Evolutionary conservation across 108 stramenopile genomes (phyloP).

Genomic region (Mayamaea pseudoterrestris): DNA sequence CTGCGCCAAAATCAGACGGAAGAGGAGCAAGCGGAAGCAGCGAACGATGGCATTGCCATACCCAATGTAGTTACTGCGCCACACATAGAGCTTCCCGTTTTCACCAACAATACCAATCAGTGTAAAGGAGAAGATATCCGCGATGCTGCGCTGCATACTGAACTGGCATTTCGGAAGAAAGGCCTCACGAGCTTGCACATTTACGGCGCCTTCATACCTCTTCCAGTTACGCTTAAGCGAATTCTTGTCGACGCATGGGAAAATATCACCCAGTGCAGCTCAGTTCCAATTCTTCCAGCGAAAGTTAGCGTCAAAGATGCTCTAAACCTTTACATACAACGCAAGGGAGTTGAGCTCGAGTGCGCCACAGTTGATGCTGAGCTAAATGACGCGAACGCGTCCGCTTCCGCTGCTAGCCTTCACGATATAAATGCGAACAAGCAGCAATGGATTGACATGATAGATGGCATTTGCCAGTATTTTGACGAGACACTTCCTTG

Average conservation of each 20-base stretch:
- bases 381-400: neutral
- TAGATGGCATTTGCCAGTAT: slow-evolving; percentile 45
- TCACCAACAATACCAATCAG: no score
- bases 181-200: slow-evolving; percentile 3
- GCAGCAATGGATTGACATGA: slow-evolving; percentile 53
- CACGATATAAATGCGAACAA: neutral
- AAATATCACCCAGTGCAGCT: slow-evolving; percentile 49
- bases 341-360: slow-evolving; percentile 14
- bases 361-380: neutral
- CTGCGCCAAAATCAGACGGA: neutral
- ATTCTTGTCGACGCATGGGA: slow-evolving; percentile 75
- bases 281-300: slow-evolving; percentile 43
- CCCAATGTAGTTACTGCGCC: no score
- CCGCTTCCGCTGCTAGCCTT: neutral
- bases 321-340: slow-evolving; percentile 30
- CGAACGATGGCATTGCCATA: no score
- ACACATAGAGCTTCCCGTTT: no score
- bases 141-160: neutral
- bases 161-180: slow-evolving; percentile 19
- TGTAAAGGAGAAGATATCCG: no score
- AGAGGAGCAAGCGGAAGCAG: neutral
- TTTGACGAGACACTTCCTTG: slow-evolving; percentile 59
- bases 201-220: slow-evolving; percentile 5
- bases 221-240: slow-evolving; percentile 56
- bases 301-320: slow-evolving; percentile 34